Evolutionary conservation across 208 protist species (phyloP), one percentile per base, ranked within the genome.

Genomic region (Leishmania tarentolae): DNA sequence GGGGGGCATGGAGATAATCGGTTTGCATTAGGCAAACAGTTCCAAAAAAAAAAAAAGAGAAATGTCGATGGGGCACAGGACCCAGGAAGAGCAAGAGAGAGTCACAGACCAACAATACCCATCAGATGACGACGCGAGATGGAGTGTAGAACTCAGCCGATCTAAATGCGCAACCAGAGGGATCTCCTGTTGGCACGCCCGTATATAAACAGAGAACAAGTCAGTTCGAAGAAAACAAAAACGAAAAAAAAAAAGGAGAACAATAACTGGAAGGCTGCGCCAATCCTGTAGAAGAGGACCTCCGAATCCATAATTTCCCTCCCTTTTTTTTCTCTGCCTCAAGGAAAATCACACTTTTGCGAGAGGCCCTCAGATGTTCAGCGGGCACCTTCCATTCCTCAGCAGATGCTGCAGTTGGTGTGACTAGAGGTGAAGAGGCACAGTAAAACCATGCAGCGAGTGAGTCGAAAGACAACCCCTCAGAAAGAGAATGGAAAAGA

Each of bases 211-310:
- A 61, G 19, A 63, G 2, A 6, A 0, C 7, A 31, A 6, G 11
- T 7, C 28, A 35, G 11, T 13, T n/a, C n/a, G n/a, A 63, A 35
- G 0, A 17, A 35, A 24, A 11, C 2, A 35, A 61, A 80, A 53
- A 79, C 2, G 56, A 75, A 31, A 69, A 70, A 28, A 75, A 53
- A 4, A 75, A 59, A 37, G 5, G 71, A 75, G 44, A 59, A 83
- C 80, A 59, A 82, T 19, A n/a, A n/a, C n/a, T n/a, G 15, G 3
- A 21, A 21, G 2, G 70, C 42, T 56, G 65, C 65, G 44, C 24
- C 65, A 46, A n/a, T 70, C 8, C 24, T 70, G 4, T 35, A 1
- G 24, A 24, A 5, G 24, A n/a, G 7, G 19, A 24, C 17, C 1
- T 17, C 21, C 6, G 50, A 0, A 53, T 17, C 13, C 13, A 17